Evolutionary conservation across 108 stramenopile species (phyloP).

Genomic region (Cyclotella baltica): DNA sequence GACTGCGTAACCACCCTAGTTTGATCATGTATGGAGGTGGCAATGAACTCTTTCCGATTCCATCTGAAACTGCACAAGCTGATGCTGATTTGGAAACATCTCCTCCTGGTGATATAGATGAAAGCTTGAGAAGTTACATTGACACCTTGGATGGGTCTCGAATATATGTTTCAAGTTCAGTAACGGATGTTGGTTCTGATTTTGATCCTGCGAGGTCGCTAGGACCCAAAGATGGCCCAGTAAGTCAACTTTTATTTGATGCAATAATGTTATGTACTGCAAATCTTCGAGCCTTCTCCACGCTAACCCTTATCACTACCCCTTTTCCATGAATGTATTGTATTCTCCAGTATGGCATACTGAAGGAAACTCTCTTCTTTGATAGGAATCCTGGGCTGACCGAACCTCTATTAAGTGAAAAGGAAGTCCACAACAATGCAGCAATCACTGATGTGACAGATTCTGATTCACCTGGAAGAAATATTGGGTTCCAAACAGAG

Average conservation of each 20-base stretch:
- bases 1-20: conserved; percentile 54
- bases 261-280: too few species aligned
- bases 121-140: conserved; percentile 23
- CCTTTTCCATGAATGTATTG: neutral
- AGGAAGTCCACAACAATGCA: conserved; percentile 26
- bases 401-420: conserved; percentile 23
- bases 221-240: conserved; percentile 60
- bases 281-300: too few species aligned
- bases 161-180: conserved; percentile 39
- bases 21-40: conserved; percentile 56
- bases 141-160: conserved; percentile 35
- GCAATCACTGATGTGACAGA: conserved; percentile 13
- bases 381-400: conserved; percentile 61
- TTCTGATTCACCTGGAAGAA: conserved; percentile 31
- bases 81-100: conserved; percentile 9
- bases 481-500: conserved; percentile 68
- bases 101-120: conserved; percentile 36
- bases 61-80: neutral
- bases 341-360: conserved; percentile 52
- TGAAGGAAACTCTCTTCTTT: conserved; percentile 31
- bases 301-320: too few species aligned
- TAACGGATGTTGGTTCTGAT: conserved; percentile 27
- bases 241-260: neutral
- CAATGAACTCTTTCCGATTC: conserved; percentile 56
- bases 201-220: conserved; percentile 37